Evolutionary conservation across 2,329 filamentous ascomycete genomes (phyloP).

Genomic region (Daldinia eschscholtzii): DNA sequence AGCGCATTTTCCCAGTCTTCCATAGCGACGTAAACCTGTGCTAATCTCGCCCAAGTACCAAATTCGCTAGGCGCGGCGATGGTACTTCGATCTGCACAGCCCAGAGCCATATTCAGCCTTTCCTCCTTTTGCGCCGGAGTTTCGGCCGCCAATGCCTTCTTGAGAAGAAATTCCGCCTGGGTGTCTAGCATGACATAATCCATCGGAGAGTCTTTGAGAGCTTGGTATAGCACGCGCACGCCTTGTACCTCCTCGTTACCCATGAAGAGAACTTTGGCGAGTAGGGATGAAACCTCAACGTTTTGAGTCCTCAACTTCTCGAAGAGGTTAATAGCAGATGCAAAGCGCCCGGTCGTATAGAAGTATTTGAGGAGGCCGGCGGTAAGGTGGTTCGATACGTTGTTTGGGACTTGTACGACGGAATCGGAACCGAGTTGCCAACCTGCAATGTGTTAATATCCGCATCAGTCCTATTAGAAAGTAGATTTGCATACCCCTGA

Average conservation of each 20-base stretch:
- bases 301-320: conserved; percentile 94
- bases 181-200: conserved; percentile 97
- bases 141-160: conserved; percentile 75
- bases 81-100: conserved; percentile 93
- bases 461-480: neutral
- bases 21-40: conserved; percentile 91
- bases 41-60: conserved; percentile 92
- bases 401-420: conserved; percentile 96
- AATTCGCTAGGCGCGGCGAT: conserved; percentile 97
- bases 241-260: conserved; percentile 98
- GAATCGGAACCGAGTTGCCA: conserved; percentile 97
- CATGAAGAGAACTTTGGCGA: conserved; percentile 92
- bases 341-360: conserved; percentile 91
- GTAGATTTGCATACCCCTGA: conserved; percentile 73
- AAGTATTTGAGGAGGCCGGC: conserved; percentile 96
- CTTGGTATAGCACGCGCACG: conserved; percentile 86
- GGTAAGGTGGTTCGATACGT: conserved; percentile 95
- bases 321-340: conserved; percentile 96
- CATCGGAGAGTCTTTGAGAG: conserved; percentile 93
- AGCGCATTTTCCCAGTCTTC: conserved; percentile 98
- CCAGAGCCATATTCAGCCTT: conserved; percentile 86
- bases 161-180: conserved; percentile 90
- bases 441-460: conserved; percentile 64
- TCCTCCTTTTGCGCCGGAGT: conserved; percentile 69
- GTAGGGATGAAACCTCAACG: conserved; percentile 90